Percentiles rank a stretch among this genome's conserved stretches.
Conservation (phyloP, 2,329 filamentous ascomycete genomes). For the Parastagonospora nodorum region DNA sequence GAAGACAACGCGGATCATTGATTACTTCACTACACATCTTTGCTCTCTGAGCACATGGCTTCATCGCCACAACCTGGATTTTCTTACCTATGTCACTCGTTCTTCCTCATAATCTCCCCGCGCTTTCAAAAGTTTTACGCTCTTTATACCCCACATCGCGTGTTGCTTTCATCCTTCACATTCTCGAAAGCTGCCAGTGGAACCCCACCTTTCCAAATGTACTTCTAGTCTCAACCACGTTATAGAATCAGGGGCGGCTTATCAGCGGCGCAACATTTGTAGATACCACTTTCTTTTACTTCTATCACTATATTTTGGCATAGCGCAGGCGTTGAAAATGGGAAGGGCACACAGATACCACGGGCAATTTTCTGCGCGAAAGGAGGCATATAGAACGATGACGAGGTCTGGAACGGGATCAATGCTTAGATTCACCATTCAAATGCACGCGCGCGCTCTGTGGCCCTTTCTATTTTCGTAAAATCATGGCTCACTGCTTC, state of each 20-base stretch:
- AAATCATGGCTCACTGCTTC: background rate
- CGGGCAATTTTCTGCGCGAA: background rate
- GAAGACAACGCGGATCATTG: slow-evolving; percentile 56
- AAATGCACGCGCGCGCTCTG: slow-evolving; percentile 23
- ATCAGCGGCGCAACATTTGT: slow-evolving; percentile 5
- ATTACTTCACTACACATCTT: too few species aligned
- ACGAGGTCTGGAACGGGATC: background rate
- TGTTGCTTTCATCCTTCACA: slow-evolving; percentile 3
- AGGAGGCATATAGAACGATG: slow-evolving; percentile 18
- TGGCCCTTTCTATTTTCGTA: slow-evolving; percentile 20
- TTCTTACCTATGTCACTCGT: slow-evolving; percentile 14
- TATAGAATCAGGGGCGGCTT: background rate
- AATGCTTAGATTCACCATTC: slow-evolving; percentile 16
- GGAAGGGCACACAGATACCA: slow-evolving; percentile 17
- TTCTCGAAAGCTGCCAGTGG: slow-evolving; percentile 20
- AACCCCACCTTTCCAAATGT: slow-evolving; percentile 19
- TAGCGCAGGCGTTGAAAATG: slow-evolving; percentile 32
- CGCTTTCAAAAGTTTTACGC: slow-evolving; percentile 18
- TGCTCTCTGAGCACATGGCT: too few species aligned
- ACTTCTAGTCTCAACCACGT: slow-evolving; percentile 8
- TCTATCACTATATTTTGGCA: slow-evolving; percentile 16
- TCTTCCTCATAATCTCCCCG: slow-evolving; percentile 12
- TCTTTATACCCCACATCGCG: slow-evolving; percentile 18
- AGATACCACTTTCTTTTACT: slow-evolving; percentile 20
- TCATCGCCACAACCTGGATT: background rate